Evolutionary conservation across 768 basidiomycete genomes (phyloP), one percentile per base, ranked within the genome.

Genomic region (Peribolospora kevripleyi): DNA sequence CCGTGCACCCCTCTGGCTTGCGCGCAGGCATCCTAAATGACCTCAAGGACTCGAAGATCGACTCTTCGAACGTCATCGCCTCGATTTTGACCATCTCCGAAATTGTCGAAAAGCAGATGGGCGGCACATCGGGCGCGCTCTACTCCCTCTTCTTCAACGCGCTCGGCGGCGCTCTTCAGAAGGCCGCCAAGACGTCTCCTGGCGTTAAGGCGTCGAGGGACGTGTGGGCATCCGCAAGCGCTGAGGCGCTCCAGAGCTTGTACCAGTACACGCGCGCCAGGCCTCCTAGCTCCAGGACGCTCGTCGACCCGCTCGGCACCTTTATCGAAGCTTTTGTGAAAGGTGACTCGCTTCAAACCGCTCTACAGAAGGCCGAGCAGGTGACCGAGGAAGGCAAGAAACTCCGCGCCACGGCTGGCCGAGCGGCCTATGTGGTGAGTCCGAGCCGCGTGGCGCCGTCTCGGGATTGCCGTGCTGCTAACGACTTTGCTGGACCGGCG

Each of bases 281-380:
- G 57, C 62, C 62, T 10, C 68, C 68, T 10, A 25, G 25, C 25
- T 66, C 65, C 0, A 59, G 68, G 49, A 69, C 68, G 5, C 62
- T 69, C 45, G 64, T 69, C 14, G 68, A 69, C 57, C 68, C 68
- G 3, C 61, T 69, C 41, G 64, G 66, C 46, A 60, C 65, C n/a
- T 69, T 68, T 59, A 61, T 63, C 41, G 56, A 60, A 7, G 52
- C 60, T 9, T 60, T 65, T 25, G 48, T 54, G 3, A 58, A 52
- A 0, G 25, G 25, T 25, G 25, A 25, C 25, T 25, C 25, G 25
- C 25, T 25, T 25, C 25, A 25, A 25, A 25, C 25, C 25, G 61
- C 68, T 0, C 65, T 65, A 4, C 59, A 64, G 11, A 62, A 61
- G 10, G 68, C 64, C 5, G 54, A 58, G 7, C 55, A 61, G 11